phyloP scores from a whole-genome alignment of 495 filamentous ascomycete genomes.

The Penicillium paradoxum region DNA sequence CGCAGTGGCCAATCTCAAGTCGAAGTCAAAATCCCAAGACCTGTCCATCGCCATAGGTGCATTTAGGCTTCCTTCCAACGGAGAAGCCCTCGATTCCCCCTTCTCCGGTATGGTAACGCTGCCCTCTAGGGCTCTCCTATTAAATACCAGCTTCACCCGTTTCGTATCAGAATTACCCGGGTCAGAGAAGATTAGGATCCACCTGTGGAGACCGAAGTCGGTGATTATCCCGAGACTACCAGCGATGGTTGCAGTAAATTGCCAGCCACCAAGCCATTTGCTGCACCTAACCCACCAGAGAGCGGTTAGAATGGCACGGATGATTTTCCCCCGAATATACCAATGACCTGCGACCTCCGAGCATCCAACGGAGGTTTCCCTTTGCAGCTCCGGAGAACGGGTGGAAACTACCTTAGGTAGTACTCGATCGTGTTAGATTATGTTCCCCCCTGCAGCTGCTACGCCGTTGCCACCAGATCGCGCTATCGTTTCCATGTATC shows the following conservation, averaged over 20 bases:
- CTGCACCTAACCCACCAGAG: constrained; percentile 20
- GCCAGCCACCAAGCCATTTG: constrained; percentile 12
- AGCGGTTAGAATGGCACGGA: constrained; percentile 5
- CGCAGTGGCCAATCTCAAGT: not conserved
- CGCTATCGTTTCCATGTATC: not conserved
- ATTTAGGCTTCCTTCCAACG: not conserved
- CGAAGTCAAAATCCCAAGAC: not conserved
- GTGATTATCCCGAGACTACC: constrained; percentile 21
- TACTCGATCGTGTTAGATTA: not conserved
- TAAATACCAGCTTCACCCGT: too few relatives aligned
- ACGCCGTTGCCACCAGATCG: constrained; percentile 27
- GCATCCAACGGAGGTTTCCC: not conserved
- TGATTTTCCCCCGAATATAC: not conserved
- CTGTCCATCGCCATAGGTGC: not conserved
- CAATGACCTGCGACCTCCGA: not conserved
- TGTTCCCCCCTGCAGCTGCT: constrained; percentile 12
- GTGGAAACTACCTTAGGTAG: not conserved
- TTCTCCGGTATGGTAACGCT: not conserved
- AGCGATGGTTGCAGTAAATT: constrained; percentile 18
- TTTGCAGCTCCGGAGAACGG: not conserved
- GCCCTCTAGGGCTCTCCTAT: too few relatives aligned
- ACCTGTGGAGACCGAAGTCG: constrained; percentile 10
- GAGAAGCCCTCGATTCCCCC: not conserved
- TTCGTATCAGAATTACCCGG: too few relatives aligned
- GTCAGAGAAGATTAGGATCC: too few relatives aligned